Evolutionary conservation across 306 rosid species (phyloP).

Genomic region (Begonia peltatifolia): DNA sequence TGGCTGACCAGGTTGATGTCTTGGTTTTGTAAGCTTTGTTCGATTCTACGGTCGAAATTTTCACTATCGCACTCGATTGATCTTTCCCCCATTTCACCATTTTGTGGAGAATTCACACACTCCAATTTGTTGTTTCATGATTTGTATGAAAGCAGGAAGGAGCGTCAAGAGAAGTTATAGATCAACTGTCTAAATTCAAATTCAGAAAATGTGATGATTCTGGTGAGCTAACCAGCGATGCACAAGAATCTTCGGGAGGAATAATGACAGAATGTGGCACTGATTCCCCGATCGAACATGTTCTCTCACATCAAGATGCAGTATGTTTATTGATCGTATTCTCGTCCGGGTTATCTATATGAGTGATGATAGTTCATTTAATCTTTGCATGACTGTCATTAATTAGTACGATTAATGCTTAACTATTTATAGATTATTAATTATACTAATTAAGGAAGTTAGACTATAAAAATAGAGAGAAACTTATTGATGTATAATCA

Average conservation of each 20-base stretch:
- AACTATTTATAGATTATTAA: too few relatives aligned
- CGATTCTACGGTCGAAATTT: too few relatives aligned
- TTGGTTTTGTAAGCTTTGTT: background rate
- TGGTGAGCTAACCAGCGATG: slow-evolving; percentile 31
- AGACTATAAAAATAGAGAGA: too few relatives aligned
- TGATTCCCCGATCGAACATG: slow-evolving; percentile 54
- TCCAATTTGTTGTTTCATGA: too few relatives aligned
- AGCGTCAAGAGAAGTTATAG: slow-evolving; percentile 87
- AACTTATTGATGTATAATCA: too few relatives aligned
- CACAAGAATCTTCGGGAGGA: slow-evolving; percentile 55
- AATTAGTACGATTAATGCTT: too few relatives aligned
- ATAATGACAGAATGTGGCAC: slow-evolving; percentile 68
- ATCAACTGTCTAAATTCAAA: slow-evolving; percentile 64
- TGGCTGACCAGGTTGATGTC: slow-evolving; percentile 77
- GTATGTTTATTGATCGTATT: slow-evolving; percentile 17
- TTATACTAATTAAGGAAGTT: too few relatives aligned
- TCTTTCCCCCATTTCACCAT: too few relatives aligned
- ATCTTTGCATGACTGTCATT: too few relatives aligned
- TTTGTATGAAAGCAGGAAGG: slow-evolving; percentile 65
- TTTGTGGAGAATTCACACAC: too few relatives aligned
- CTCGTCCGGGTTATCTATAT: background rate
- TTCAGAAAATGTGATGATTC: slow-evolving; percentile 31
- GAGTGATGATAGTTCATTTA: too few relatives aligned
- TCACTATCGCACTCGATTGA: too few relatives aligned
- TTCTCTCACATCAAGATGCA: slow-evolving; percentile 72